Percentiles rank a stretch among this genome's conserved stretches.
phyloP scores from a whole-genome alignment of 306 rosid species.

The Trichosanthes cucumerina region DNA sequence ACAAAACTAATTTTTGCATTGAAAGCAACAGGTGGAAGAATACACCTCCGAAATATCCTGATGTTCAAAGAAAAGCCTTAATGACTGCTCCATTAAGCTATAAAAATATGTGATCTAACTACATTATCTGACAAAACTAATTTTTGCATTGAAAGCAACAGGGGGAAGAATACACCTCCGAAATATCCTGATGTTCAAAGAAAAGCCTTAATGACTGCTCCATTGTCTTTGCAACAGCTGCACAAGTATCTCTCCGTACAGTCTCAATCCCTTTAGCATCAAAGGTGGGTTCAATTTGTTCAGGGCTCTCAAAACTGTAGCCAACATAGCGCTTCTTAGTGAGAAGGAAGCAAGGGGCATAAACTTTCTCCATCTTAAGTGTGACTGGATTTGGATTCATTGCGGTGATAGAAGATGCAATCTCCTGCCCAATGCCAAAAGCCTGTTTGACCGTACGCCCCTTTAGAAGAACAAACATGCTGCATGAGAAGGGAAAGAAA shows the following conservation, averaged over 20 bases:
- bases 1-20: neutral
- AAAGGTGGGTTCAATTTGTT: constrained; percentile 59
- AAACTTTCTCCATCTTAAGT: constrained; percentile 93
- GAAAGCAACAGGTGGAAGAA: neutral
- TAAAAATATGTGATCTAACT: neutral
- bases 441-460: constrained; percentile 68
- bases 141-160: neutral
- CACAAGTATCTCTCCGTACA: constrained; percentile 89
- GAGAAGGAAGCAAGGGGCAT: constrained; percentile 77
- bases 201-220: constrained; percentile 78
- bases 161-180: constrained; percentile 38
- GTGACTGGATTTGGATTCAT: constrained; percentile 90
- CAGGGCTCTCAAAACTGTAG: constrained; percentile 79
- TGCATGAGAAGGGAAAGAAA: constrained; percentile 28
- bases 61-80: constrained; percentile 75
- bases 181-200: constrained; percentile 57
- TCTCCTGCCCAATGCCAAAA: constrained; percentile 74
- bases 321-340: constrained; percentile 97
- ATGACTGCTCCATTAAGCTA: constrained; percentile 69
- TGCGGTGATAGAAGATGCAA: constrained; percentile 76
- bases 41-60: constrained; percentile 56
- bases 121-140: neutral
- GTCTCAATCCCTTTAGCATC: constrained; percentile 99
- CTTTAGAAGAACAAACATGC: constrained; percentile 92
- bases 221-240: constrained; percentile 80